A percentile compares a stretch with the other conserved stretches of the same genome.
Conservation (phyloP, 2,329 filamentous ascomycete genomes). For the Knoxdaviesia proteae region DNA sequence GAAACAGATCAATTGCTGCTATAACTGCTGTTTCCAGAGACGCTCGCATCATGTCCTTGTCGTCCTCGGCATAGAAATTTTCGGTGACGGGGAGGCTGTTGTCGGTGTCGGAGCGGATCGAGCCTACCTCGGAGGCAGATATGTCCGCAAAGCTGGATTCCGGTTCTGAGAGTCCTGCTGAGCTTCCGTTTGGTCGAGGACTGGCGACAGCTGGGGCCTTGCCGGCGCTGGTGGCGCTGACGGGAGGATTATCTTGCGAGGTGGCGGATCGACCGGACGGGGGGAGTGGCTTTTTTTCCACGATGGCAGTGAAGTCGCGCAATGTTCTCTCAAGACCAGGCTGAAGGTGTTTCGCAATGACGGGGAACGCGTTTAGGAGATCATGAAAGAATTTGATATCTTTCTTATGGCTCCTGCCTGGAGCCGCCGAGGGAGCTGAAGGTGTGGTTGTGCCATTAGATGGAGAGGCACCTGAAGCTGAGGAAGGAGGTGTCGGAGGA, state of each 20-base stretch:
- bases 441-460: too few species aligned
- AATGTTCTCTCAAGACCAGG: conserved; percentile 75
- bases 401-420: conserved; percentile 49
- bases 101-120: conserved; percentile 29
- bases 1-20: conserved; percentile 84
- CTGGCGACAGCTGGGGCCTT: too few species aligned
- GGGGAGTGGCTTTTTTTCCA: conserved; percentile 59
- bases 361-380: conserved; percentile 73
- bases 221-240: conserved; percentile 19
- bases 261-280: conserved; percentile 15
- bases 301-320: conserved; percentile 66
- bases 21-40: conserved; percentile 85
- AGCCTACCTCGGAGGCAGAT: too few species aligned
- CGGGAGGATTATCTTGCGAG: conserved; percentile 26
- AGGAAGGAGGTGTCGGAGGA: too few species aligned
- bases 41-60: conserved; percentile 75
- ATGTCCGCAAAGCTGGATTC: too few species aligned
- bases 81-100: conserved; percentile 29
- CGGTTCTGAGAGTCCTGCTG: too few species aligned
- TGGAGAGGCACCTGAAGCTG: too few species aligned
- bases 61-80: conserved; percentile 61
- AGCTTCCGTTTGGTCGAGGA: too few species aligned
- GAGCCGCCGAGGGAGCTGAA: conserved; percentile 9
- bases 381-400: conserved; percentile 83
- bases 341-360: conserved; percentile 94